Base-by-base conservation (phyloP, 2,329 filamentous ascomycete species). In the Paramyrothecium roridum region DNA sequence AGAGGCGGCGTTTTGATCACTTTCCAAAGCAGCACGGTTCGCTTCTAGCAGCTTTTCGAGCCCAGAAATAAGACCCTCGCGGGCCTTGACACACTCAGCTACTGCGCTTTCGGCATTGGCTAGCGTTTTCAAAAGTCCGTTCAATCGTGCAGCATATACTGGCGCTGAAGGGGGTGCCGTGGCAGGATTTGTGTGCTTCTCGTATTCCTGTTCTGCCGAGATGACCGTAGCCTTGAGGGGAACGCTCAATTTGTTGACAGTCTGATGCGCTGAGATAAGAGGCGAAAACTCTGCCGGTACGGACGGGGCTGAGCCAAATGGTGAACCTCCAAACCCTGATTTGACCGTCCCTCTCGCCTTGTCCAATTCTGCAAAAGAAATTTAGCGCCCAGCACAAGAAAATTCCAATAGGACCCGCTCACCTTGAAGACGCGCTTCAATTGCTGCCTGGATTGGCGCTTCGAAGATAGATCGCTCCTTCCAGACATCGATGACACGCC, bases 401-500 rank as follows among this genome's bases (percentile, higher is more conserved):
- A 16, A 16, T n/a, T 34, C 50, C 16, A 17, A 16, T 48, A 21
- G 23, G 7, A 3, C 22, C 12, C 48, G 63, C 80, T 60, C 78
- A 93, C 91, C 91, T 61, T 91, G 86, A 53, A 98, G 80, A 30
- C 89, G 83, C 56, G 83, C 77, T 68, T 98, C 93, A 52, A 97
- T 86, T 1, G 89, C 88, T 55, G 87, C 84, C 69, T 96, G 88
- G 50, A 96, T 90, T 1, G 88, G 83, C 1, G 72, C 71, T 58
- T 96, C 91, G 65, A 99, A 99, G 48, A 99, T 95, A 52, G 79
- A 76, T 37, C 95, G 83, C 65, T 93, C 86, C 67, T 88, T 88
- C 95, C 95, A 99, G 19, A 99, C 95, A 66, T 98, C 93, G 3
- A 98, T 85, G 1, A 98, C 93, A 33, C 95, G 84, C 57, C 89